Evolutionary conservation across 2,329 filamentous ascomycete genomes (phyloP), one percentile per base, ranked within the genome.

Genomic region (Endoconidiophora laricicola): DNA sequence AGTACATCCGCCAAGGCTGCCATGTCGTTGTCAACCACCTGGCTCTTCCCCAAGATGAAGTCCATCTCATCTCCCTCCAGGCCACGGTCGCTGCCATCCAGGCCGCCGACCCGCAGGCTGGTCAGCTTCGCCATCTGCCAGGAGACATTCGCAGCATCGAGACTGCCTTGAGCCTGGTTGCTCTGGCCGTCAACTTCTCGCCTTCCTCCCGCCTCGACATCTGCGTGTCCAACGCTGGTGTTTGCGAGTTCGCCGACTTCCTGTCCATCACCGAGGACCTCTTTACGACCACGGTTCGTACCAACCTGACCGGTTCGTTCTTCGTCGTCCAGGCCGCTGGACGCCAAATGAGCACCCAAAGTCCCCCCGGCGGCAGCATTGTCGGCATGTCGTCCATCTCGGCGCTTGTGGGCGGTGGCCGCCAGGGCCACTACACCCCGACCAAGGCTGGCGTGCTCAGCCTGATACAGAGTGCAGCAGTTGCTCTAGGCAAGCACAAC

Each of bases 201-300:
- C 69, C 72, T 12, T 61, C 66, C 3, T 65, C 66, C 0, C 69
- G 77, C 3, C 66, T 87, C 33, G 81, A 86, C 64, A 69, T 94
- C 5, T 90, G 90, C 63, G 83, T 94, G 24, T 85, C 79, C 62
- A 94, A 94, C 66, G 87, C 87, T 3, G 87, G 87, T 5, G 75
- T 94, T 53, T 94, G 86, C 69, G 75, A 83, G 55, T 95, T 95
- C 65, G 81, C 82, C 52, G 84, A 93, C 56, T 93, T 95, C 60
- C 66, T 95, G 22, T 78, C 81, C 18, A 73, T 94, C 41, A 70
- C 77, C 7, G 73, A 78, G 1, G 74, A 81, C 51, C 77, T 93
- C 49, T 83, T 87, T 59, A 67, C 74, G 54, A 69, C 71, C 49
- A 93, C 86, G 2, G 69, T 93, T 39, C 69, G 74, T 37, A 90